phyloP scores from a whole-genome alignment of 805 yeast species.

The Clavispora santaluciae region DNA sequence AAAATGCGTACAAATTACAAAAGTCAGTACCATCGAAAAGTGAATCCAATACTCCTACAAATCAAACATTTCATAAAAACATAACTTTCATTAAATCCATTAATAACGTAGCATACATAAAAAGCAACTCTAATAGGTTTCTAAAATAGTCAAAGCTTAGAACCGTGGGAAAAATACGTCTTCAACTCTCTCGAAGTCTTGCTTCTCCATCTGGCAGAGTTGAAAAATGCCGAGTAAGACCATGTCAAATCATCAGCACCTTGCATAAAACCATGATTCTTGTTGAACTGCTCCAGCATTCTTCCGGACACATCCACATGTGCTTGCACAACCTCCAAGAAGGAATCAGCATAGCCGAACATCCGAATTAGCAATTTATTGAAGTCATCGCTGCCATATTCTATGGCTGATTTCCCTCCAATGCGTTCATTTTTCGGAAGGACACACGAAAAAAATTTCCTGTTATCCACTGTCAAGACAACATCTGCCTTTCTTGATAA shows the following conservation, averaged over 20 bases:
- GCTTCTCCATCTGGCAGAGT: conserved; percentile 60
- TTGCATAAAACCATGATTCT: conserved; percentile 73
- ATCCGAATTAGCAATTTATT: conserved; percentile 41
- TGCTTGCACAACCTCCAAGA: conserved; percentile 51
- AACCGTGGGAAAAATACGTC: neutral
- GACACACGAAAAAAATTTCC: conserved; percentile 31
- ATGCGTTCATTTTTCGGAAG: conserved; percentile 12
- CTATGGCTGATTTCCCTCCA: conserved; percentile 18
- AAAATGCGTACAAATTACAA: too few species aligned
- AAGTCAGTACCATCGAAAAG: too few species aligned
- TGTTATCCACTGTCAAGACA: conserved; percentile 27
- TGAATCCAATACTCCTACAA: too few species aligned
- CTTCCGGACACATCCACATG: conserved; percentile 62
- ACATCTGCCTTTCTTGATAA: conserved; percentile 39
- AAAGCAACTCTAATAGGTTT: neutral
- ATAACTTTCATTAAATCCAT: neutral
- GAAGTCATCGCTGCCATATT: conserved; percentile 41
- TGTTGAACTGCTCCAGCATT: conserved; percentile 87
- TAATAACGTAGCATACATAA: neutral
- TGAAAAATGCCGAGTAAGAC: conserved; percentile 80
- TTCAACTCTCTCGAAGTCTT: conserved; percentile 22
- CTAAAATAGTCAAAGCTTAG: neutral
- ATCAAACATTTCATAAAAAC: too few species aligned
- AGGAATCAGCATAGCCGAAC: conserved; percentile 61
- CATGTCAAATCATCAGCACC: conserved; percentile 89